A percentile compares a stretch with the other conserved stretches of the same genome.
Evolutionary conservation across 2,329 filamentous ascomycete genomes (phyloP).

Genomic region (Aspergillus fischeri): DNA sequence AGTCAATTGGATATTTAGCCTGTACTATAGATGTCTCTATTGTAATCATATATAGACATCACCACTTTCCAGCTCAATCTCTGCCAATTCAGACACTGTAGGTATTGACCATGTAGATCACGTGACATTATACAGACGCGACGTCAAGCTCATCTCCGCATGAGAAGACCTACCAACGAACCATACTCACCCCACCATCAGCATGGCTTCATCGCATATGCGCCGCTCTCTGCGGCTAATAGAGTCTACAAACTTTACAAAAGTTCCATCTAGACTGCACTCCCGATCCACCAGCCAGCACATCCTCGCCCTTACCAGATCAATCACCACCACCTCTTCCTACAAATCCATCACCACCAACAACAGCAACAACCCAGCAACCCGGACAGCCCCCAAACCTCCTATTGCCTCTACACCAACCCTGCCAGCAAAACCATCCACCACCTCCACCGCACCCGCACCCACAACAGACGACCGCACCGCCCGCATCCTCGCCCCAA

Average conservation of each 20-base stretch:
- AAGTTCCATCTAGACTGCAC: background rate
- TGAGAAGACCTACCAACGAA: conserved; percentile 2
- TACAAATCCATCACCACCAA: background rate
- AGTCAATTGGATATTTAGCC: background rate
- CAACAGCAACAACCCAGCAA: conserved; percentile 5
- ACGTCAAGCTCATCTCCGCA: background rate
- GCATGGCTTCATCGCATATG: conserved; percentile 21
- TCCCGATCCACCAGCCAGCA: background rate
- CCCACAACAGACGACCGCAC: conserved; percentile 13
- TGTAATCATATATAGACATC: background rate
- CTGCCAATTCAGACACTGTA: background rate
- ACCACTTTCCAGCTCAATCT: background rate
- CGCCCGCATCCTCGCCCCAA: conserved; percentile 18
- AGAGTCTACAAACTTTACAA: conserved; percentile 2
- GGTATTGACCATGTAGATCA: conserved; percentile 8
- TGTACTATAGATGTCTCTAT: background rate
- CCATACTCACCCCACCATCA: conserved; percentile 1
- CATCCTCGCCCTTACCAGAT: conserved; percentile 7
- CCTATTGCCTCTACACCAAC: conserved; percentile 10
- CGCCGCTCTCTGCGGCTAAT: conserved; percentile 17
- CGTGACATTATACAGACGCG: conserved; percentile 18
- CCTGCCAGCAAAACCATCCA: conserved; percentile 8
- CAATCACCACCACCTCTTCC: conserved; percentile 1
- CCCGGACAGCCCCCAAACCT: conserved; percentile 12
- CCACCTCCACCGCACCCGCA: conserved; percentile 10